phyloP scores from a whole-genome alignment of 352 stramenopile genomes.

The Phytopythium vexans region DNA sequence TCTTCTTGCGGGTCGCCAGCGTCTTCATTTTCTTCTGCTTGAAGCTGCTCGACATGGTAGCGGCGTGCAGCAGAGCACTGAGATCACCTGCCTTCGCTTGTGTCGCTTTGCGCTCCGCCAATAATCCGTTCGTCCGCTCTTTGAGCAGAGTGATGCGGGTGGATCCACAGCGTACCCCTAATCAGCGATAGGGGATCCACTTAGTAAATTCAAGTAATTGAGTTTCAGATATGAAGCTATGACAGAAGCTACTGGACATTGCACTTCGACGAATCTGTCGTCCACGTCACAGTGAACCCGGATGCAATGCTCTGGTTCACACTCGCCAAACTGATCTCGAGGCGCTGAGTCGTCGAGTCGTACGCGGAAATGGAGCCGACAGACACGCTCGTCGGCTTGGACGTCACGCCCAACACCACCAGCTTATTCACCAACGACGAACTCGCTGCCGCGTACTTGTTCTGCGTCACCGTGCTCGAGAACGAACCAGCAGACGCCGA shows the following conservation, averaged over 20 bases:
- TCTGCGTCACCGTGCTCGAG: conserved; percentile 15
- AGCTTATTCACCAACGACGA: conserved; percentile 25
- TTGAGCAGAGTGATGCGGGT: background rate
- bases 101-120: conserved; percentile 11
- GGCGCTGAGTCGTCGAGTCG: conserved; percentile 17
- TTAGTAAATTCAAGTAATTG: background rate
- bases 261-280: background rate
- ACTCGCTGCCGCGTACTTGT: conserved; percentile 12
- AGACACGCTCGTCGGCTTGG: conserved; percentile 19
- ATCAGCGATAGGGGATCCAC: background rate
- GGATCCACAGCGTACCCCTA: background rate
- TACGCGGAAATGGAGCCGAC: conserved; percentile 21
- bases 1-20: conserved; percentile 75
- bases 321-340: conserved; percentile 22
- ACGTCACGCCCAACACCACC: conserved; percentile 20
- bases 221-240: no score
- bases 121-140: background rate
- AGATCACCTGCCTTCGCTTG: conserved; percentile 6
- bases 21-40: conserved; percentile 86
- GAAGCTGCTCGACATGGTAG: conserved; percentile 74
- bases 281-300: background rate
- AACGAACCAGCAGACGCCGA: conserved; percentile 12
- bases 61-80: background rate
- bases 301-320: conserved; percentile 20
- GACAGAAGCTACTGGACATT: no score